Conservation (phyloP, 2,329 filamentous ascomycete genomes). For the Sporothrix brasiliensis region DNA sequence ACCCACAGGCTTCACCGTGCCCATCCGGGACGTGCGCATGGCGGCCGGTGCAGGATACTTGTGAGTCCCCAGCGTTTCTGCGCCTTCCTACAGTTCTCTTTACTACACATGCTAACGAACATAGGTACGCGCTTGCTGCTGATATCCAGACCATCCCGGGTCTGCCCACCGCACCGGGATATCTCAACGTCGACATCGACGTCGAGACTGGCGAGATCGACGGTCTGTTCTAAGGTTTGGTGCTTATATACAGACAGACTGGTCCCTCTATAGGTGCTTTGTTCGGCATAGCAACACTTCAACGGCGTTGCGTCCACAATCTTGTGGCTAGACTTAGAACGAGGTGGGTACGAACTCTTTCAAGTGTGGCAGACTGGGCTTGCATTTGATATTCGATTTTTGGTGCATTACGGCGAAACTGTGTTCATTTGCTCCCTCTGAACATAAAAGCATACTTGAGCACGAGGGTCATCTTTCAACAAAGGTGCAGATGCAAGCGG, state of each 20-base stretch:
- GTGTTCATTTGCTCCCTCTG: slow-evolving; percentile 14
- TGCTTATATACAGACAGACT: neutral
- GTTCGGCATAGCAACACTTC: slow-evolving; percentile 33
- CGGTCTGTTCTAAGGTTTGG: slow-evolving; percentile 73
- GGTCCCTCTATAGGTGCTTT: neutral
- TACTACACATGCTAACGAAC: neutral
- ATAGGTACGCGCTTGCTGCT: slow-evolving; percentile 81
- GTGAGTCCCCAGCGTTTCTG: slow-evolving; percentile 52
- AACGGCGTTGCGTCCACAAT: slow-evolving; percentile 33
- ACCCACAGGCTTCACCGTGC: slow-evolving; percentile 89
- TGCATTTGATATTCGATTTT: slow-evolving; percentile 23
- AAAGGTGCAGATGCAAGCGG: slow-evolving; percentile 32
- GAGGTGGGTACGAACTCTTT: neutral
- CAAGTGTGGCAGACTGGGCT: neutral
- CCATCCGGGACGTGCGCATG: slow-evolving; percentile 90
- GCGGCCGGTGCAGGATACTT: slow-evolving; percentile 92
- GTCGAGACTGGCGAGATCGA: slow-evolving; percentile 82
- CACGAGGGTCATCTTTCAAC: slow-evolving; percentile 36
- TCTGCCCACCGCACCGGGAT: slow-evolving; percentile 90
- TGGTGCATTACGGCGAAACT: slow-evolving; percentile 31
- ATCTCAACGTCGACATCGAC: slow-evolving; percentile 89
- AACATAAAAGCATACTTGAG: neutral
- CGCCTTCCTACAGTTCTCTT: slow-evolving; percentile 42
- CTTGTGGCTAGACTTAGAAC: neutral
- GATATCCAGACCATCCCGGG: slow-evolving; percentile 99